phyloP scores from a whole-genome alignment of 768 basidiomycete genomes.

The Trametopsis cervina region DNA sequence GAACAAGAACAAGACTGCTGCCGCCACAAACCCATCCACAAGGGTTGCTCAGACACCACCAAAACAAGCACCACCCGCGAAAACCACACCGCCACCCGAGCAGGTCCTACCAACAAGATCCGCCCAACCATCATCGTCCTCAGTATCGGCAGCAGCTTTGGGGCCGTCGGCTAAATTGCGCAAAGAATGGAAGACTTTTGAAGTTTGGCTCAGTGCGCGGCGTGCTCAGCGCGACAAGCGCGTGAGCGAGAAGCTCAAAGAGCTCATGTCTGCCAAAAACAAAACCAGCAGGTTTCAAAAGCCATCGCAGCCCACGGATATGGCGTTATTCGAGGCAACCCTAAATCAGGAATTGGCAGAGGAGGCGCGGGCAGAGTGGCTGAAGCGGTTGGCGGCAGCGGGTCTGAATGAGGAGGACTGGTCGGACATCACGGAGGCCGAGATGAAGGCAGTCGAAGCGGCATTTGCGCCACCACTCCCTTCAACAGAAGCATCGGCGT shows the following conservation, averaged over 20 bases:
- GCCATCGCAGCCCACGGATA: not conserved
- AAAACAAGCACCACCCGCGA: slow-evolving; percentile 1
- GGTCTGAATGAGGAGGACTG: slow-evolving; percentile 12
- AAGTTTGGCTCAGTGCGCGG: slow-evolving; percentile 7
- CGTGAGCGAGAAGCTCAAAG: slow-evolving; percentile 9
- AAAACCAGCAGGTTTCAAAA: slow-evolving; percentile 2
- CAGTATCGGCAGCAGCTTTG: not conserved
- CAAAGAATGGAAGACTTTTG: slow-evolving; percentile 12
- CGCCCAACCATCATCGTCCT: not conserved
- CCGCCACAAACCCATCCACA: not conserved
- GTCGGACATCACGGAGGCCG: slow-evolving; percentile 10
- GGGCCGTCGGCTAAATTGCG: not conserved
- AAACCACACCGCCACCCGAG: not conserved
- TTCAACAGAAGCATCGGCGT: not conserved
- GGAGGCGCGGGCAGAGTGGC: slow-evolving; percentile 7
- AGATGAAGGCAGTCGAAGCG: slow-evolving; percentile 11
- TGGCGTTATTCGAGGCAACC: slow-evolving; percentile 3
- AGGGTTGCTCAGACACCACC: slow-evolving; percentile 1
- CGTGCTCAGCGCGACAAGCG: slow-evolving; percentile 10
- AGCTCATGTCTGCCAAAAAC: slow-evolving; percentile 7
- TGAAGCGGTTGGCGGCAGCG: slow-evolving; percentile 4
- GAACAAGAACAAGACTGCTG: slow-evolving; percentile 5
- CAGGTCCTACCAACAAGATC: not conserved
- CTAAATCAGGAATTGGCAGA: slow-evolving; percentile 7
- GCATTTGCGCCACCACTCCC: slow-evolving; percentile 9